phyloP scores from a whole-genome alignment of 305 asterid species.

The Fraxinus xanthoxyloides region DNA sequence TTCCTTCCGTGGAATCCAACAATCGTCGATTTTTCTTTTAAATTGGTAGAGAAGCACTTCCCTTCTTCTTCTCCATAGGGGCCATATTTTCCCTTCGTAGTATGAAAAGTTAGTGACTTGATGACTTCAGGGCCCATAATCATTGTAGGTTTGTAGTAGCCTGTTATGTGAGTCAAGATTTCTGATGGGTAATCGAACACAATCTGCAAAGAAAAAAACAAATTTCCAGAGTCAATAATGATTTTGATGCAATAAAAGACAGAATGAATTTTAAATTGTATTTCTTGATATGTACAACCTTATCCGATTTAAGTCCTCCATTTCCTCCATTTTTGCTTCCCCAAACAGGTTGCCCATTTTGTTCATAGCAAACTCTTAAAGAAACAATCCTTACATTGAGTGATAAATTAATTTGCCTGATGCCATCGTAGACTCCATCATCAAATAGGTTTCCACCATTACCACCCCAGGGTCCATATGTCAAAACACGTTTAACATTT shows the following conservation, averaged over 20 bases:
- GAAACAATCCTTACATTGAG: conserved; percentile 60
- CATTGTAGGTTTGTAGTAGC: conserved; percentile 61
- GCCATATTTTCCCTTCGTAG: conserved; percentile 62
- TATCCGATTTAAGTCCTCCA: conserved; percentile 60
- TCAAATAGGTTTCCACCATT: conserved; percentile 65
- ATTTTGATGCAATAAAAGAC: neutral
- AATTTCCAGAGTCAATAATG: neutral
- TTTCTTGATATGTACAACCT: conserved; percentile 32
- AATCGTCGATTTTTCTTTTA: conserved; percentile 49
- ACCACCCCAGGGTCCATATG: conserved; percentile 81
- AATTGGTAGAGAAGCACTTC: conserved; percentile 52
- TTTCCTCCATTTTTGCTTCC: conserved; percentile 75
- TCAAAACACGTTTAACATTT: conserved; percentile 37
- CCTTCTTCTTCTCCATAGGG: conserved; percentile 86
- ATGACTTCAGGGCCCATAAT: conserved; percentile 68
- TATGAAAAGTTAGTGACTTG: conserved; percentile 70
- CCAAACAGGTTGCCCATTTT: conserved; percentile 59
- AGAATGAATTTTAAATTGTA: neutral
- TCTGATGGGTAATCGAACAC: conserved; percentile 69
- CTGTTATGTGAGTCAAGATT: conserved; percentile 64
- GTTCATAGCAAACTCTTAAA: conserved; percentile 59
- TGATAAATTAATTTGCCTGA: conserved; percentile 52
- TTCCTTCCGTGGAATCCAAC: conserved; percentile 79
- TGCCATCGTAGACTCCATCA: conserved; percentile 73
- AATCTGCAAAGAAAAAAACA: conserved; percentile 35